phyloP scores from a whole-genome alignment of 2,329 filamentous ascomycete species.

The Calonectria crousiana region DNA sequence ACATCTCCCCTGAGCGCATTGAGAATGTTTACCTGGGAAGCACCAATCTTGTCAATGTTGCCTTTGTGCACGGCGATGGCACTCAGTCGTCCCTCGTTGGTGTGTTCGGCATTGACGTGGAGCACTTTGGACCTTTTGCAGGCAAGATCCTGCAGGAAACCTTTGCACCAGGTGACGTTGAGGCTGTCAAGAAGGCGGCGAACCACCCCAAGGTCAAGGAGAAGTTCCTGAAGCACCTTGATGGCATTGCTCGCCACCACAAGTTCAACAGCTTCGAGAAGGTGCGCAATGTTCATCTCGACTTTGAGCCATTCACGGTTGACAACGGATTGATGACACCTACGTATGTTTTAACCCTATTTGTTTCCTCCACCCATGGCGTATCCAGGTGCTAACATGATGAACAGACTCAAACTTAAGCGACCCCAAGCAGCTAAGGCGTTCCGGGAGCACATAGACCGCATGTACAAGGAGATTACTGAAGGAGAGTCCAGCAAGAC shows the following conservation, averaged over 20 bases:
- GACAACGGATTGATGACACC: conserved; percentile 92
- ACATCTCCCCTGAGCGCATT: conserved; percentile 96
- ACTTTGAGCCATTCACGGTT: conserved; percentile 90
- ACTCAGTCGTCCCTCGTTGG: conserved; percentile 85
- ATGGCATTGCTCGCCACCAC: conserved; percentile 81
- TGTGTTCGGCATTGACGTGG: conserved; percentile 89
- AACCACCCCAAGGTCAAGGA: conserved; percentile 77
- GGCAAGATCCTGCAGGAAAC: conserved; percentile 79
- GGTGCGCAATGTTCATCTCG: conserved; percentile 79
- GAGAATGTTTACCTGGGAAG: conserved; percentile 94
- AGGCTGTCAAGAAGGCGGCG: conserved; percentile 75
- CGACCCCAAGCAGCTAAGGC: conserved; percentile 66
- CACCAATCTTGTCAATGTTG: conserved; percentile 80
- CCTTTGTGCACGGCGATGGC: conserved; percentile 91
- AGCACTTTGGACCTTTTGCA: conserved; percentile 84
- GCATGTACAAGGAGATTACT: conserved; percentile 67
- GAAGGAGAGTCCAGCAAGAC: conserved; percentile 31
- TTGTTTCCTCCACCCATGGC: neutral
- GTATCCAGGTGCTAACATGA: conserved; percentile 23
- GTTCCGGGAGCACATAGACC: conserved; percentile 65
- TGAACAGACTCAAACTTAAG: conserved; percentile 69
- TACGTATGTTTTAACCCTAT: conserved; percentile 72
- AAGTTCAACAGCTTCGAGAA: conserved; percentile 95
- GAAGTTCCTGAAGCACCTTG: conserved; percentile 83
- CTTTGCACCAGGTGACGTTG: conserved; percentile 73